A percentile compares a stretch with the other conserved stretches of the same genome.
phyloP scores from a whole-genome alignment of 371 early-diverging fungal genomes.

The Fennellomyces sp. region DNA sequence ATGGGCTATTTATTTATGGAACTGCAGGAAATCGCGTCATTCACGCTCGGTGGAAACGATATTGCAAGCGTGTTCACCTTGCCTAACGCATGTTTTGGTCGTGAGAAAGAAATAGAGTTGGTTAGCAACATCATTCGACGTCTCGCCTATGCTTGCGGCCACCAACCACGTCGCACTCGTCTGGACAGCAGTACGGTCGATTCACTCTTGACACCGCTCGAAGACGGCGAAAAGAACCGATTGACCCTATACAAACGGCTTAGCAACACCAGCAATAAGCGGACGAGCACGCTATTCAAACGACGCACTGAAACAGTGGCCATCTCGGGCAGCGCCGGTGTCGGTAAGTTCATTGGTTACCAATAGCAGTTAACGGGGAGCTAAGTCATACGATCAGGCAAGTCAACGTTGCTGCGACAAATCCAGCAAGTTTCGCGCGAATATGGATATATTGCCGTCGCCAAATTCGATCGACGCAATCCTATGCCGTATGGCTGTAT shows the following conservation, averaged over 20 bases:
- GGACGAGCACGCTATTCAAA: conserved; percentile 16
- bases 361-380: no score
- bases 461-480: conserved; percentile 47
- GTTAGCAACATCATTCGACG: conserved; percentile 39
- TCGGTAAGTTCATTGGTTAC: conserved; percentile 18
- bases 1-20: neutral
- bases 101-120: conserved; percentile 33
- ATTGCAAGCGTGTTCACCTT: conserved; percentile 59
- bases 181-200: conserved; percentile 7
- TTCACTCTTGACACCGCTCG: conserved; percentile 15
- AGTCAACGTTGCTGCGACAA: conserved; percentile 42
- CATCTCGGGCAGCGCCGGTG: conserved; percentile 46
- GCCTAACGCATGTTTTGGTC: conserved; percentile 56
- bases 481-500: conserved; percentile 52
- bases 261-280: conserved; percentile 6
- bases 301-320: conserved; percentile 43
- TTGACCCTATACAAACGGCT: neutral
- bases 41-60: conserved; percentile 52
- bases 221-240: conserved; percentile 1
- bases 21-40: conserved; percentile 34
- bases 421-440: conserved; percentile 43
- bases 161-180: conserved; percentile 13
- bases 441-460: conserved; percentile 48
- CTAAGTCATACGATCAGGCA: no score
- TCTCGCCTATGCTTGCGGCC: conserved; percentile 37